Conservation (phyloP, 768 basidiomycete genomes). For the Collybia nuda region DNA sequence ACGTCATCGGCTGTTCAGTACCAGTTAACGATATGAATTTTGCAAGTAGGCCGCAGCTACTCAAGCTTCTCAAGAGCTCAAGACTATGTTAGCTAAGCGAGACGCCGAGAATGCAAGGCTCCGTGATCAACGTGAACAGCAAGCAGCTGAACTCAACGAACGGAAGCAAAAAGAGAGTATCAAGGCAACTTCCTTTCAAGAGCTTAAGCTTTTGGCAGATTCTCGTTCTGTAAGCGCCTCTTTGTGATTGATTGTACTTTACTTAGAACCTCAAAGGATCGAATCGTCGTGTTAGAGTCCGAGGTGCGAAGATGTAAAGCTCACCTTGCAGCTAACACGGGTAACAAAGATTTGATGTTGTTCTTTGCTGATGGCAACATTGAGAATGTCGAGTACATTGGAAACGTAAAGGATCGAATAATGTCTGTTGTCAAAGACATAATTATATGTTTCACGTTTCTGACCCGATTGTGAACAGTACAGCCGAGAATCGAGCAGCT, state of each 20-base stretch:
- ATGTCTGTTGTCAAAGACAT: constrained; percentile 38
- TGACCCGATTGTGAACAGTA: constrained; percentile 35
- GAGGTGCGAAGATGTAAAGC: constrained; percentile 75
- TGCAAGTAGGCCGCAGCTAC: constrained; percentile 33
- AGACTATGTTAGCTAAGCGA: constrained; percentile 56
- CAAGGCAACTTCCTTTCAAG: constrained; percentile 58
- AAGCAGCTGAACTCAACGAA: constrained; percentile 62
- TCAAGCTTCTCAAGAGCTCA: constrained; percentile 63
- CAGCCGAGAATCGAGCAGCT: constrained; percentile 45
- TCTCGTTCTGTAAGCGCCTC: constrained; percentile 48
- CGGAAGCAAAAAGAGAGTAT: constrained; percentile 62
- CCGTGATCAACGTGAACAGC: constrained; percentile 72
- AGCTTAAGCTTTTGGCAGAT: constrained; percentile 65
- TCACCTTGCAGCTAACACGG: constrained; percentile 70
- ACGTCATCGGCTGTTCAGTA: constrained; percentile 15
- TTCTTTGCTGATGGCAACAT: constrained; percentile 64
- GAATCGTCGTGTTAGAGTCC: constrained; percentile 67
- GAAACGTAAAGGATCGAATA: constrained; percentile 52
- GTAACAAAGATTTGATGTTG: constrained; percentile 68
- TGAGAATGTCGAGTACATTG: constrained; percentile 51
- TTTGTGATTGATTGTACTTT: constrained; percentile 6
- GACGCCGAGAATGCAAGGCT: constrained; percentile 68
- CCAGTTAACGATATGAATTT: not conserved
- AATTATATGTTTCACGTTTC: not conserved
- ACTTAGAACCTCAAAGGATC: constrained; percentile 47